These are phyloP conservation scores for Flaveria sonorensis DNA, from an alignment of 129 eudicot species.

Conservation along the genomic window DNA sequence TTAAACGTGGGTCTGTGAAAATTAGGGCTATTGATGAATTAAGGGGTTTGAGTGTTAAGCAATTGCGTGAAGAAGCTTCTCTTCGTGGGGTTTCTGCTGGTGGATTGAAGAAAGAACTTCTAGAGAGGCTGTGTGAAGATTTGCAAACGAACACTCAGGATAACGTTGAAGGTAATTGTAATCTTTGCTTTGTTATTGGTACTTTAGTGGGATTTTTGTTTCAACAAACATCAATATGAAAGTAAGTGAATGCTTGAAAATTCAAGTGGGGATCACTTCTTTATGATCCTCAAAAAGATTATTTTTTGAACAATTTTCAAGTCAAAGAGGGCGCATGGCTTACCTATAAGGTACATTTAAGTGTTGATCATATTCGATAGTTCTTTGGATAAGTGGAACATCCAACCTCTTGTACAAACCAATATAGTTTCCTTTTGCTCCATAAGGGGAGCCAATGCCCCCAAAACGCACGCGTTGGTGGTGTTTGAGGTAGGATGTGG, in stretches of 20 bases:
- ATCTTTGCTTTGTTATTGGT: background rate
- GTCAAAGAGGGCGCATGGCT: background rate
- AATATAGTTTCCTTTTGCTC: background rate
- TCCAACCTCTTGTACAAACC: background rate
- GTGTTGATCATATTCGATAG: background rate
- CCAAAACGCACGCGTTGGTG: background rate
- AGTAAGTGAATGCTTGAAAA: background rate
- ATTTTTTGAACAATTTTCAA: background rate
- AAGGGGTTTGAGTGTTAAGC: constrained; percentile 46
- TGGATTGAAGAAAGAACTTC: constrained; percentile 78
- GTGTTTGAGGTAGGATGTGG: background rate
- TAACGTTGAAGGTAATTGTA: constrained; percentile 36
- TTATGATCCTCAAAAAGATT: background rate
- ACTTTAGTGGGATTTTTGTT: background rate
- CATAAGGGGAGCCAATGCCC: background rate
- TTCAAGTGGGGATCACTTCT: background rate
- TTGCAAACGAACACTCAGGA: constrained; percentile 24
- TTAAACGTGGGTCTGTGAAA: constrained; percentile 32
- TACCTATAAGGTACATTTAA: background rate
- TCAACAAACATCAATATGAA: background rate
- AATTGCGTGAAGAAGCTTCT: constrained; percentile 65
- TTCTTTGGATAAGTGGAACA: background rate
- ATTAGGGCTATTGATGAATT: constrained; percentile 48
- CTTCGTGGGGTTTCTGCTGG: constrained; percentile 52
- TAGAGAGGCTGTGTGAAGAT: constrained; percentile 57